A percentile compares a stretch with the other conserved stretches of the same genome.
Conservation (phyloP, 495 filamentous ascomycete genomes). For the Apiosordaria backusii region DNA sequence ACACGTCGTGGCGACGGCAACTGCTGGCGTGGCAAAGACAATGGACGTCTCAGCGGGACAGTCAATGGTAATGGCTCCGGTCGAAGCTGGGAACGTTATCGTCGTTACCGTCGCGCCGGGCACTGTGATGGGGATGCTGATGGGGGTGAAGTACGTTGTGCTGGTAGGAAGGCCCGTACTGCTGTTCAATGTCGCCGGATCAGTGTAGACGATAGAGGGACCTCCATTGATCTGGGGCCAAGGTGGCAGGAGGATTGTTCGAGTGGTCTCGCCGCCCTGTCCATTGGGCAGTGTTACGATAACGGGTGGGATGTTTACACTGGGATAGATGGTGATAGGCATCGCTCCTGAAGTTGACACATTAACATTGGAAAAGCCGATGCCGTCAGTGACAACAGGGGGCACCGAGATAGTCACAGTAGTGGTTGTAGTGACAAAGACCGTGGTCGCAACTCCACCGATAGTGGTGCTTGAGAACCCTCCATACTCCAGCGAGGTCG, state of each 20-base stretch:
- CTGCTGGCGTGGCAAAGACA: conserved; percentile 6
- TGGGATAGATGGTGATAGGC: conserved; percentile 11
- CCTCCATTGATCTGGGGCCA: conserved; percentile 19
- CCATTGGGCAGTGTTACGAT: conserved; percentile 10
- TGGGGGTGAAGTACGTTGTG: neutral
- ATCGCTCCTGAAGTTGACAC: neutral
- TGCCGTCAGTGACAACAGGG: conserved; percentile 4
- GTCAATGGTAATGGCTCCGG: neutral
- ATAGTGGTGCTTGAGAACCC: neutral
- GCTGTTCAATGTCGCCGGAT: neutral
- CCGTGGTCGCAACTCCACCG: neutral
- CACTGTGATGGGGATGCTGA: neutral
- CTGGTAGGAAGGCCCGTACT: too few species aligned
- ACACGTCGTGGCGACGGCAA: neutral
- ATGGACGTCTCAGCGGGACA: neutral
- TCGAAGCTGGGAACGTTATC: neutral
- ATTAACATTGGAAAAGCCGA: conserved; percentile 19
- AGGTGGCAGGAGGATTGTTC: conserved; percentile 18
- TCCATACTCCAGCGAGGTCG: conserved; percentile 24
- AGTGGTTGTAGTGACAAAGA: conserved; percentile 18
- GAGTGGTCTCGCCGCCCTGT: conserved; percentile 11
- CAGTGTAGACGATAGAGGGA: neutral
- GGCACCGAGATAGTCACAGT: conserved; percentile 18
- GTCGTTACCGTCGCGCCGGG: conserved; percentile 1
- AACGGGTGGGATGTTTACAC: conserved; percentile 21